Base-by-base conservation (phyloP, 2,329 filamentous ascomycete genomes). In the Neopestalotiopsis sp. region DNA sequence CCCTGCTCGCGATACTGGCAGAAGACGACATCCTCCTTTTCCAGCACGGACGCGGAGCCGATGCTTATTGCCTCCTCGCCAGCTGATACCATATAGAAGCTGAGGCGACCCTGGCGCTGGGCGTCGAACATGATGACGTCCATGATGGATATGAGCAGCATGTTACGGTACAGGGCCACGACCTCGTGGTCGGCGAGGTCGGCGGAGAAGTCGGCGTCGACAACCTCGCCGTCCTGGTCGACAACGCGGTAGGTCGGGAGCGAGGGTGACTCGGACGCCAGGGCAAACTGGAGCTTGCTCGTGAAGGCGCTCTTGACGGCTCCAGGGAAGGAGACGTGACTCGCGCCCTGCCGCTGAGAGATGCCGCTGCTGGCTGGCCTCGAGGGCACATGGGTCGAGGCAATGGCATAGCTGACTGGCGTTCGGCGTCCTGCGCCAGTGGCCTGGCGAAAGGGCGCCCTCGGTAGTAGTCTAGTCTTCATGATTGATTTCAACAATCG, bases 51-150 rank as follows among this genome's bases (percentile, higher is more conserved):
- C 0, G 95, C 94, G 1, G 92, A 95, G 1, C 94, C 96, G 2
- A 99, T 91, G 58, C 94, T 93, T 66, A 97, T 94, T 42, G 95
- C 96, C 85, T 99, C 96, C 83, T 98, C 95, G 69, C 95, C 95
- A 0, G 94, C 93, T 49, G 93, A 95, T 76, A 95, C 95, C 93
- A 99, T 98, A 82, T 99, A 99, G 82, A 99, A 99, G 80, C 92
- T 95, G 68, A 97, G 83, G 24, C 94, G 90, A n/a, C 95, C 95
- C 81, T 99, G 96, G 60, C 96, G 88, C 81, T 99, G 96, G 0
- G 96, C 95, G 77, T 99, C 96, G 77, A 97, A 98, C 95, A 98
- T 98, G 78, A 98, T 93, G 67, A 97, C 81, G 78, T 99, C 96
- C 94, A 99, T 96, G 73, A 98, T 92, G 68, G 92, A 90, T 10